Percentiles rank a stretch among this genome's conserved stretches.
Evolutionary conservation across 2,329 filamentous ascomycete genomes (phyloP).

Genomic region (Fusarium sp.): DNA sequence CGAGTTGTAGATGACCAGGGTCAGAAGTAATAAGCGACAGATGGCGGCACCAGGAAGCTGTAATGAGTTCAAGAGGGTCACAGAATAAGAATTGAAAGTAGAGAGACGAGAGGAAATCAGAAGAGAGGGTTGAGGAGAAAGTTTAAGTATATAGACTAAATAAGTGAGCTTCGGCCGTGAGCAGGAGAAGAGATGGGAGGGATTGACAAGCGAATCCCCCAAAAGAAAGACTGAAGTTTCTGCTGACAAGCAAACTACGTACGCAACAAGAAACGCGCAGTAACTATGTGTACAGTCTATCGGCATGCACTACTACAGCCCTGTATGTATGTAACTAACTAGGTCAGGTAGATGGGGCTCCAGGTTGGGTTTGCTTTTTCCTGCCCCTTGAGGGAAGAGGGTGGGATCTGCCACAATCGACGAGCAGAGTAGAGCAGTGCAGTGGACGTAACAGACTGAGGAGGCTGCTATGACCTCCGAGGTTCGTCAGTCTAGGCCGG

Average conservation of each 20-base stretch:
- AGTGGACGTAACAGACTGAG: constrained; percentile 29
- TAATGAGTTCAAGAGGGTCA: constrained; percentile 16
- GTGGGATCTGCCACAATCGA: constrained; percentile 45
- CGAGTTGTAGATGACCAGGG: constrained; percentile 28
- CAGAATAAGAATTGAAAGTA: constrained; percentile 6
- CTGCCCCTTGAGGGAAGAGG: constrained; percentile 39
- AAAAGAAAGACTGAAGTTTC: constrained; percentile 44
- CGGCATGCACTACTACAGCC: constrained; percentile 25
- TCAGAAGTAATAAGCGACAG: constrained; percentile 21
- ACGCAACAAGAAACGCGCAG: constrained; percentile 22
- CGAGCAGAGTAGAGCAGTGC: constrained; percentile 19
- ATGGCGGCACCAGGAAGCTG: constrained; percentile 14
- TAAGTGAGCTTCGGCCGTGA: constrained; percentile 33
- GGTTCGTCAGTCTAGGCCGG: constrained; percentile 34
- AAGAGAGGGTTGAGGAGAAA: constrained; percentile 9
- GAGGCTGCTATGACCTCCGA: constrained; percentile 32
- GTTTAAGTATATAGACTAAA: constrained; percentile 16
- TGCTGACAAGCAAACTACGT: constrained; percentile 40
- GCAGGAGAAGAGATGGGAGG: constrained; percentile 19
- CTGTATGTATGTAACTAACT: constrained; percentile 31
- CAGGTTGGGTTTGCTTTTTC: constrained; percentile 43
- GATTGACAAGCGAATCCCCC: constrained; percentile 42
- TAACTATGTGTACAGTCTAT: constrained; percentile 2
- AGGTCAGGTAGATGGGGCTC: constrained; percentile 39
- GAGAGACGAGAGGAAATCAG: background rate